These are phyloP conservation scores for Hymenoscyphus fraxineus DNA, from an alignment of 2,329 filamentous ascomycete species.

Conservation along the genomic window DNA sequence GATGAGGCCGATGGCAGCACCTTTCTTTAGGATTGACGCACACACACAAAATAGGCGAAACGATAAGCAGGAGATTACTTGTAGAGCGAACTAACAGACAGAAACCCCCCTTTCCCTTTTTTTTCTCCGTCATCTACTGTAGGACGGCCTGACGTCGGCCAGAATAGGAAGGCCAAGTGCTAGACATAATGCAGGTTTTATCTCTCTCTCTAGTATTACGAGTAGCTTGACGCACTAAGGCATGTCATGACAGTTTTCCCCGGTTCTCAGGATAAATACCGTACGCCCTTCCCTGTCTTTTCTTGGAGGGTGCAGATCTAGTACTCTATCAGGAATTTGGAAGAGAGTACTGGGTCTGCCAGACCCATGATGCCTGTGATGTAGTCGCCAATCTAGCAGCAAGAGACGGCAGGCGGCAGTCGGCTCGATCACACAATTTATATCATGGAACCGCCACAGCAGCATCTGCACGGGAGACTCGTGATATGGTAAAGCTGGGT, in stretches of 20 bases:
- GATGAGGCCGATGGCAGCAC: neutral
- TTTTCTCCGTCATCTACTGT: neutral
- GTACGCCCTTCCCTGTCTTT: neutral
- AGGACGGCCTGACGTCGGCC: neutral
- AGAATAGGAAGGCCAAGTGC: neutral
- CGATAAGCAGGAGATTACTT: neutral
- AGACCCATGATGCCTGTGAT: conserved; percentile 2
- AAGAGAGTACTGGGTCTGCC: neutral
- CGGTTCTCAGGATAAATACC: neutral
- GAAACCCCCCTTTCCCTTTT: neutral
- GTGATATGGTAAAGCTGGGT: neutral
- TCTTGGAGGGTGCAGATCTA: neutral
- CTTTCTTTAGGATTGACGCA: neutral
- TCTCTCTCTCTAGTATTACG: neutral
- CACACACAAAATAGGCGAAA: neutral
- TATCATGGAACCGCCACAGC: neutral
- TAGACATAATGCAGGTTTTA: conserved; percentile 1
- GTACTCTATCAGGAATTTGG: neutral
- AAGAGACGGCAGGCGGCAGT: conserved; percentile 5
- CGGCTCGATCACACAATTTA: neutral
- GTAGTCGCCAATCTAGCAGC: conserved; percentile 12
- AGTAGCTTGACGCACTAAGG: neutral
- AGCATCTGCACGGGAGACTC: neutral
- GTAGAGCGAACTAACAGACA: neutral
- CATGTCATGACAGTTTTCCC: neutral